Conservation (phyloP, 2,329 filamentous ascomycete genomes). For the Paramyrothecium roridum region DNA sequence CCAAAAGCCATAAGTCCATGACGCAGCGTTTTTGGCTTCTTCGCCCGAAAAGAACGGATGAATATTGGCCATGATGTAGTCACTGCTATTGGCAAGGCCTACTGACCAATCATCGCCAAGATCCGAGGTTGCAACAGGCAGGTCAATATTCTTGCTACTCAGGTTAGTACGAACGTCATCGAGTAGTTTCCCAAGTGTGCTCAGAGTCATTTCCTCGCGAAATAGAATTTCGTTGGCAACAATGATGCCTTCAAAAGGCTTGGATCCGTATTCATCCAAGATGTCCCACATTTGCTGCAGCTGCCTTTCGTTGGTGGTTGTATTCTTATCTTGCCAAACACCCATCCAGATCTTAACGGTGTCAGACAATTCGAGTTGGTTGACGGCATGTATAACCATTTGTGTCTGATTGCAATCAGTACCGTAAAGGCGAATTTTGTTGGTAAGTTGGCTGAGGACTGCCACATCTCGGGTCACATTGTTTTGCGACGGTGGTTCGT, state of each 20-base stretch:
- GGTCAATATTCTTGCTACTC: slow-evolving; percentile 58
- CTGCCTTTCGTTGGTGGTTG: slow-evolving; percentile 80
- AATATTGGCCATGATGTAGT: slow-evolving; percentile 94
- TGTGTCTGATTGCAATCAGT: slow-evolving; percentile 98
- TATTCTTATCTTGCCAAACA: slow-evolving; percentile 85
- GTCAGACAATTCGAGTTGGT: slow-evolving; percentile 66
- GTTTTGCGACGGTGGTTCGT: slow-evolving; percentile 81
- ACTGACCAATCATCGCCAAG: slow-evolving; percentile 83
- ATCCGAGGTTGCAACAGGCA: slow-evolving; percentile 85
- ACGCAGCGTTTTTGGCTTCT: slow-evolving; percentile 61
- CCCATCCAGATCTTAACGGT: slow-evolving; percentile 88
- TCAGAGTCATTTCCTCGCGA: slow-evolving; percentile 68
- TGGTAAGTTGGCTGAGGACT: slow-evolving; percentile 84
- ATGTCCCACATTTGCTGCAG: slow-evolving; percentile 81
- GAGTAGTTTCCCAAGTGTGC: slow-evolving; percentile 62
- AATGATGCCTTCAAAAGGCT: slow-evolving; percentile 79
- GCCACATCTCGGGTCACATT: slow-evolving; percentile 91
- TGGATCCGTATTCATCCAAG: slow-evolving; percentile 63
- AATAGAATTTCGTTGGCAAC: slow-evolving; percentile 78
- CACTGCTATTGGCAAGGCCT: slow-evolving; percentile 65
- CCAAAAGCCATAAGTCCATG: slow-evolving; percentile 86
- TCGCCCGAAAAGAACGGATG: slow-evolving; percentile 94
- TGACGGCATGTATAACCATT: slow-evolving; percentile 83
- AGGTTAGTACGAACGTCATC: slow-evolving; percentile 69
- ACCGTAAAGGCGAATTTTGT: slow-evolving; percentile 84